phyloP scores from a whole-genome alignment of 805 yeast species.

The Saccharomyces kudriavzevii region DNA sequence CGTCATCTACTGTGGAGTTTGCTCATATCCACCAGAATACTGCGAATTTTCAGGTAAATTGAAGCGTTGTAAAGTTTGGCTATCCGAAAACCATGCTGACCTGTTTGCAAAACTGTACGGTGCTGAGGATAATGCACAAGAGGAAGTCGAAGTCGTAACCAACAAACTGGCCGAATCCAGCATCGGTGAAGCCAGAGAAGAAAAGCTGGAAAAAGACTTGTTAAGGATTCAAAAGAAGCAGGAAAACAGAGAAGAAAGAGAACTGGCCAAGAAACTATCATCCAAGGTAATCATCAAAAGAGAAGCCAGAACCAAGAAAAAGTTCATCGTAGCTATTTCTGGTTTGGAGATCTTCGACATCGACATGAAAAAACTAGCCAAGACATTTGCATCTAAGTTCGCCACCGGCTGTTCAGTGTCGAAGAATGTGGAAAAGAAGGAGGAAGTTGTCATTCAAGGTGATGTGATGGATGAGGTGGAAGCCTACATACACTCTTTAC shows the following conservation, averaged over 20 bases:
- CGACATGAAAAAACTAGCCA: slow-evolving; percentile 84
- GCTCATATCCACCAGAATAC: slow-evolving; percentile 80
- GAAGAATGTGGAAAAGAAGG: slow-evolving; percentile 84
- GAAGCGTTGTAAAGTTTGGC: slow-evolving; percentile 80
- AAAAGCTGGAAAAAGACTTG: slow-evolving; percentile 70
- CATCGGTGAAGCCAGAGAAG: slow-evolving; percentile 68
- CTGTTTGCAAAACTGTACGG: slow-evolving; percentile 51
- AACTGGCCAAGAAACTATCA: slow-evolving; percentile 65
- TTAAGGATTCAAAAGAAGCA: slow-evolving; percentile 81
- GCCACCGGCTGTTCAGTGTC: slow-evolving; percentile 95
- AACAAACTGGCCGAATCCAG: slow-evolving; percentile 42
- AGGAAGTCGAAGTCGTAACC: slow-evolving; percentile 31
- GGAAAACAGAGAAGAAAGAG: slow-evolving; percentile 78
- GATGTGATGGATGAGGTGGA: slow-evolving; percentile 91
- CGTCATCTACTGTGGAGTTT: slow-evolving; percentile 66
- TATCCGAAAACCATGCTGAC: slow-evolving; percentile 49
- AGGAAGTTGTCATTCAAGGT: slow-evolving; percentile 88
- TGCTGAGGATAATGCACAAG: slow-evolving; percentile 39
- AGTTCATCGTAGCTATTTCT: slow-evolving; percentile 75
- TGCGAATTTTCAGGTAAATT: slow-evolving; percentile 85
- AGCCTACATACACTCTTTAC: slow-evolving; percentile 56
- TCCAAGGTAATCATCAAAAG: slow-evolving; percentile 77
- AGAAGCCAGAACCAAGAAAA: slow-evolving; percentile 83
- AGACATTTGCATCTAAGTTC: slow-evolving; percentile 85
- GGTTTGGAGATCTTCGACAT: slow-evolving; percentile 85